These are phyloP conservation scores for Rhinocladiella mackenziei DNA, from an alignment of 2,329 filamentous ascomycete genomes.

Conservation along the genomic window DNA sequence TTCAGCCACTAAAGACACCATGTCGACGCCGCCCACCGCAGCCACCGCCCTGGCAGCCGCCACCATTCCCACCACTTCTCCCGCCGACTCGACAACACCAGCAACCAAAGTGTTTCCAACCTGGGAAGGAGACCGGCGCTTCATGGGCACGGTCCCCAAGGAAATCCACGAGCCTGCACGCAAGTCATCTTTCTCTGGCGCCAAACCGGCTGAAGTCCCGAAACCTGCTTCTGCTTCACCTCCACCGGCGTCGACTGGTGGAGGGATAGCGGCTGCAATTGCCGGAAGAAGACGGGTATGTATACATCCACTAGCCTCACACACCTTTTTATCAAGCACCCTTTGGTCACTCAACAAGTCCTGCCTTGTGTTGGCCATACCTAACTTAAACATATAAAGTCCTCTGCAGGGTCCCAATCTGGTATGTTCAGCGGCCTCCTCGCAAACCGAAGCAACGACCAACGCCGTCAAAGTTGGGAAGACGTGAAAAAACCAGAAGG, in stretches of 20 bases:
- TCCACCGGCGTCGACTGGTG: constrained; percentile 82
- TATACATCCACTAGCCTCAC: neutral
- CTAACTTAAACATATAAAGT: constrained; percentile 7
- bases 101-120: constrained; percentile 13
- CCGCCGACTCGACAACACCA: constrained; percentile 2
- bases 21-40: neutral
- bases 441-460: constrained; percentile 13
- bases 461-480: constrained; percentile 21
- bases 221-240: constrained; percentile 67
- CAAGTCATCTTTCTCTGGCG: constrained; percentile 1
- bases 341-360: neutral
- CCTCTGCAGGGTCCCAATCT: constrained; percentile 22
- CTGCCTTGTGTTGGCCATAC: neutral
- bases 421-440: constrained; percentile 25
- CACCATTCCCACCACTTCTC: constrained; percentile 7
- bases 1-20: constrained; percentile 2
- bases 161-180: constrained; percentile 20
- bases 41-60: neutral
- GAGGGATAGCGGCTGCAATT: constrained; percentile 51
- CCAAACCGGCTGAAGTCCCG: constrained; percentile 1
- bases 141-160: constrained; percentile 13
- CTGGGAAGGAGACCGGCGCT: constrained; percentile 23
- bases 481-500: constrained; percentile 20
- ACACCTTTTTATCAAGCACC: too few relatives aligned
- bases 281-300: constrained; percentile 24